A percentile compares a stretch with the other conserved stretches of the same genome.
Conservation (phyloP, 2,329 filamentous ascomycete species). For the Magnaporthiopsis rhizophila region DNA sequence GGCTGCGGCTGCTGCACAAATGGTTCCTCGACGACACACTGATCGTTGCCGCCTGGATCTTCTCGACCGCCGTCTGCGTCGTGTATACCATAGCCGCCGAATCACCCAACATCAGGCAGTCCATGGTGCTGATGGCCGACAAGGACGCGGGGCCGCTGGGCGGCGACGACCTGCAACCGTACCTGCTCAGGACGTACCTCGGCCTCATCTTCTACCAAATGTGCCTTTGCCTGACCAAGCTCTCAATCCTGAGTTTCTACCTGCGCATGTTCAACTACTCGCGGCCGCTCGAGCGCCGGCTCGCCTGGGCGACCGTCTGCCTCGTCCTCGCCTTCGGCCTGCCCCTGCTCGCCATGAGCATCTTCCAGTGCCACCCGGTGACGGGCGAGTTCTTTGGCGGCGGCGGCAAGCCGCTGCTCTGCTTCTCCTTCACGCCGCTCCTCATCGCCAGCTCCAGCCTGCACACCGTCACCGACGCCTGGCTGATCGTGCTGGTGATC, state of each 20-base stretch:
- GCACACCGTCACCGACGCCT: slow-evolving; percentile 37
- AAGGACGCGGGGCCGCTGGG: slow-evolving; percentile 4
- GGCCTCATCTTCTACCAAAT: slow-evolving; percentile 30
- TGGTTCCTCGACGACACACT: slow-evolving; percentile 27
- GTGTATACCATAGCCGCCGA: slow-evolving; percentile 23
- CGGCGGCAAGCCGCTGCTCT: slow-evolving; percentile 14
- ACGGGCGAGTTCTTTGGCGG: slow-evolving; percentile 24
- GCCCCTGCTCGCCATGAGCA: slow-evolving; percentile 26
- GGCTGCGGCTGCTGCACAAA: slow-evolving; percentile 20
- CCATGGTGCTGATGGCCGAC: slow-evolving; percentile 7
- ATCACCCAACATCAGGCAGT: slow-evolving; percentile 15
- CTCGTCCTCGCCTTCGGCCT: slow-evolving; percentile 26
- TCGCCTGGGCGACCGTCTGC: slow-evolving; percentile 25
- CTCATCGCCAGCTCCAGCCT: slow-evolving; percentile 34
- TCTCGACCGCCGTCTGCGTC: slow-evolving; percentile 23
- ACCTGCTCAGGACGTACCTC: slow-evolving; percentile 24
- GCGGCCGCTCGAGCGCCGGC: slow-evolving; percentile 22
- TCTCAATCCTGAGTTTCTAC: slow-evolving; percentile 31
- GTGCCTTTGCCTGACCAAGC: slow-evolving; percentile 29
- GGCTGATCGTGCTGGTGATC: slow-evolving; percentile 34
- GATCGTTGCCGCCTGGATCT: slow-evolving; percentile 22
- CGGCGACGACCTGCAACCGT: slow-evolving; percentile 11
- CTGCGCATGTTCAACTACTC: slow-evolving; percentile 26
- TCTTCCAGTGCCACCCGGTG: slow-evolving; percentile 36
- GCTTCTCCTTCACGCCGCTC: slow-evolving; percentile 32